phyloP scores from a whole-genome alignment of 805 yeast species.

The Schwanniomyces sp. region DNA sequence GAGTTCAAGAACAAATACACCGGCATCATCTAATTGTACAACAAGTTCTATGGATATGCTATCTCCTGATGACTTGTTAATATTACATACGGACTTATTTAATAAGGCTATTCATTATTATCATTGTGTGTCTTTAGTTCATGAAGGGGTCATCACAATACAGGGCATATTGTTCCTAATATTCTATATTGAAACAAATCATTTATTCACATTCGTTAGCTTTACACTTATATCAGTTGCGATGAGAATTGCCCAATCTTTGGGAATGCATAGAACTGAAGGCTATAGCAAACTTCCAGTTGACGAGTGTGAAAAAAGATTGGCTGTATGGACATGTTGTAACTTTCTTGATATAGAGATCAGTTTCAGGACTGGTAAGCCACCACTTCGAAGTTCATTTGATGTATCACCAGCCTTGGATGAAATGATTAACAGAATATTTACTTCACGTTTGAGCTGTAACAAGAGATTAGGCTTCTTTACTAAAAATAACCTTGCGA shows the following conservation, averaged over 20 bases:
- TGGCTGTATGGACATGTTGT: constrained; percentile 31
- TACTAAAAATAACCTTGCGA: neutral
- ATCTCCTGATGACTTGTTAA: neutral
- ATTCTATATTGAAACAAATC: constrained; percentile 32
- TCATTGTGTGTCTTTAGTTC: constrained; percentile 45
- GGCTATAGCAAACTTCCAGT: constrained; percentile 8
- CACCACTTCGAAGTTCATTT: constrained; percentile 14
- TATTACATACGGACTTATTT: constrained; percentile 1
- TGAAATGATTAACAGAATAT: neutral
- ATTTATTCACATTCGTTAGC: constrained; percentile 28
- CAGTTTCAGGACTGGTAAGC: constrained; percentile 29
- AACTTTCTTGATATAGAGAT: constrained; percentile 25
- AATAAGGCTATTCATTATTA: constrained; percentile 45
- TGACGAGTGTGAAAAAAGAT: constrained; percentile 13
- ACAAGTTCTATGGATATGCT: neutral
- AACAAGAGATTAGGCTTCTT: constrained; percentile 11
- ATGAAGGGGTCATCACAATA: constrained; percentile 49
- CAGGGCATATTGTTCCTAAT: constrained; percentile 51
- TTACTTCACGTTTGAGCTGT: constrained; percentile 16
- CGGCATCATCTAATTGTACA: constrained; percentile 2
- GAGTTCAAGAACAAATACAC: neutral
- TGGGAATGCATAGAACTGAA: constrained; percentile 27
- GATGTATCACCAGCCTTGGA: neutral
- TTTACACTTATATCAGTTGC: constrained; percentile 32
- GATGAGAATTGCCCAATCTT: constrained; percentile 37